Evolutionary conservation across 192 early-diverging fungal genomes (phyloP).

Genomic region (Umbelopsis isabellina): DNA sequence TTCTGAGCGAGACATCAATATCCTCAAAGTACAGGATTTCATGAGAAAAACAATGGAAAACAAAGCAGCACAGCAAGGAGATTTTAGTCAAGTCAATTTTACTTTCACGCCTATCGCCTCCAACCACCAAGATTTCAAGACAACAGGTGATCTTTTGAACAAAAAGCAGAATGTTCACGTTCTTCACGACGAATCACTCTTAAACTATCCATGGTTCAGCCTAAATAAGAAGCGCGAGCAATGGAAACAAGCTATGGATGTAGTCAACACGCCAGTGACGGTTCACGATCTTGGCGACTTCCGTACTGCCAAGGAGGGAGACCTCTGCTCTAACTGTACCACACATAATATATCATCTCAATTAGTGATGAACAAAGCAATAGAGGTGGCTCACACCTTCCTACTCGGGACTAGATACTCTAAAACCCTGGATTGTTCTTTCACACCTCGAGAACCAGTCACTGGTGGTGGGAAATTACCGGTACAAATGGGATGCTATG

Average conservation of each 20-base stretch:
- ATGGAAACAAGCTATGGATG: background rate
- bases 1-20: background rate
- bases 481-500: slow-evolving; percentile 91
- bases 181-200: background rate
- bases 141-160: background rate
- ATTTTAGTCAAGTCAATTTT: background rate
- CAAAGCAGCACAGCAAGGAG: background rate
- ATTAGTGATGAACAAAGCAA: slow-evolving; percentile 55
- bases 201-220: too few species aligned
- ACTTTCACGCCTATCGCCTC: background rate
- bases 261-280: background rate
- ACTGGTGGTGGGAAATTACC: slow-evolving; percentile 41
- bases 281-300: slow-evolving; percentile 43
- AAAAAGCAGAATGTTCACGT: background rate
- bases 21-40: slow-evolving; percentile 8
- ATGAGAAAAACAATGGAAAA: background rate
- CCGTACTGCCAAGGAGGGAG: slow-evolving; percentile 50
- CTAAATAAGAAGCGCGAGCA: background rate
- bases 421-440: slow-evolving; percentile 61
- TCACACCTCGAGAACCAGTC: slow-evolving; percentile 30
- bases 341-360: slow-evolving; percentile 23
- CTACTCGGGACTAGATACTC: slow-evolving; percentile 91
- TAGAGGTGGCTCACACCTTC: slow-evolving; percentile 91
- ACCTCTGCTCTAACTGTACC: slow-evolving; percentile 49
- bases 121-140: too few species aligned